phyloP scores from a whole-genome alignment of 208 protist genomes.

The Trypanosoma vivax region DNA sequence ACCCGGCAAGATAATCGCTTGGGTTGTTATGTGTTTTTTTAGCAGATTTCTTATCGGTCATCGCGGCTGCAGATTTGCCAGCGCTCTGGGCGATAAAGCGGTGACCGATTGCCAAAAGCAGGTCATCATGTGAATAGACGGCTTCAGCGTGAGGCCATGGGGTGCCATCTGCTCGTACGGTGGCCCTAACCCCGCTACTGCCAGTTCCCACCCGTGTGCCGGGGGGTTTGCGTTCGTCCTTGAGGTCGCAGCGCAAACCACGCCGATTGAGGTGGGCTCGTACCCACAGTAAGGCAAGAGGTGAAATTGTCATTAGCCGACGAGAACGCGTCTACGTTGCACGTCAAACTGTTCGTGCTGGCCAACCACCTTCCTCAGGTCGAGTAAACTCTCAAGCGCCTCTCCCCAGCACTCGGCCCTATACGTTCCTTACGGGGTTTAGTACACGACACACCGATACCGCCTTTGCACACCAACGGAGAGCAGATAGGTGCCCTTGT shows the following conservation, averaged over 20 bases:
- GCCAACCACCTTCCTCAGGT: too few relatives aligned
- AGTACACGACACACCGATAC: too few relatives aligned
- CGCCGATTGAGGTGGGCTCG: conserved; percentile 8
- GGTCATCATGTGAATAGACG: neutral
- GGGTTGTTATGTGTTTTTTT: neutral
- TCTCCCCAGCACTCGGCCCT: too few relatives aligned
- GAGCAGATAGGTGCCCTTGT: too few relatives aligned
- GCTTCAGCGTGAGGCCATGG: neutral
- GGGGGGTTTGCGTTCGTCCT: too few relatives aligned
- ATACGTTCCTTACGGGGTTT: too few relatives aligned
- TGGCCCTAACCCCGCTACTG: too few relatives aligned
- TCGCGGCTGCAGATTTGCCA: neutral
- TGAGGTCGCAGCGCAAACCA: conserved; percentile 5
- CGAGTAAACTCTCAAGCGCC: too few relatives aligned
- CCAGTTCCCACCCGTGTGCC: too few relatives aligned
- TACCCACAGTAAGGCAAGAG: conserved; percentile 12
- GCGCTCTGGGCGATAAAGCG: neutral
- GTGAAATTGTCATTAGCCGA: conserved; percentile 4
- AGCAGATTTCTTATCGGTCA: neutral
- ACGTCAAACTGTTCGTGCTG: neutral
- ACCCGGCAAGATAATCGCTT: neutral
- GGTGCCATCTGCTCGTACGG: too few relatives aligned
- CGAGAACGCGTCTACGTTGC: neutral
- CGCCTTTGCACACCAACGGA: too few relatives aligned
- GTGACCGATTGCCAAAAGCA: conserved; percentile 11